A percentile compares a stretch with the other conserved stretches of the same genome.
Evolutionary conservation across 2,329 filamentous ascomycete species (phyloP).

Genomic region (Emergomyces africanus): DNA sequence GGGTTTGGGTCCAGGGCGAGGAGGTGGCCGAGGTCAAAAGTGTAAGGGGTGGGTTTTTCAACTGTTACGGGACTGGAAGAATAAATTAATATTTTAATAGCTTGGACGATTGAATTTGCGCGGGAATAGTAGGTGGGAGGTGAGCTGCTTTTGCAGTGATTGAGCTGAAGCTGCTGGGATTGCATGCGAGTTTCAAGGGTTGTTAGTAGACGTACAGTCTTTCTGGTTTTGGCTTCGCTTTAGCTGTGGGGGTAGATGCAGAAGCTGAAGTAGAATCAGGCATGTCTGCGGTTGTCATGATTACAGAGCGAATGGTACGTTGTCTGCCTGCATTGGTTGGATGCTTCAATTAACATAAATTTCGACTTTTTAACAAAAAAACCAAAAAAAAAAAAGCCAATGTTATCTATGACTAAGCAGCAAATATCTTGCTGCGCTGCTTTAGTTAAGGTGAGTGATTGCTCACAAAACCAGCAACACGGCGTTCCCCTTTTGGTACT

Average conservation of each 20-base stretch:
- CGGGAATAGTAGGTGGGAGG: not conserved
- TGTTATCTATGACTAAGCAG: not conserved
- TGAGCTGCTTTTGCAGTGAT: constrained; percentile 1
- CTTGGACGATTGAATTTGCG: not conserved
- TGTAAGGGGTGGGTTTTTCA: constrained; percentile 77
- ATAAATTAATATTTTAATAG: constrained; percentile 9
- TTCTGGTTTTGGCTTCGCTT: constrained; percentile 22
- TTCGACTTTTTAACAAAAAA: too few species aligned
- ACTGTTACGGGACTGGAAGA: constrained; percentile 45
- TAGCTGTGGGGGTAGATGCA: not conserved
- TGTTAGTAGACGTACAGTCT: constrained; percentile 24
- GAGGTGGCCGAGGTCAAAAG: constrained; percentile 81
- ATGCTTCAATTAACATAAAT: not conserved
- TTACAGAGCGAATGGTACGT: constrained; percentile 1
- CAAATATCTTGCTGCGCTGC: not conserved
- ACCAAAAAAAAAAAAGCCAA: not conserved
- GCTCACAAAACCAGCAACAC: not conserved
- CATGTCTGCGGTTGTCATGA: constrained; percentile 20
- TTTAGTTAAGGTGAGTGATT: not conserved
- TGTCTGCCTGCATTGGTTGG: not conserved
- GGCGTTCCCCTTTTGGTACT: not conserved
- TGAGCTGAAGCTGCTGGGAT: not conserved
- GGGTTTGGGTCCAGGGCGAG: constrained; percentile 82
- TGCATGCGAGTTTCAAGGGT: not conserved
- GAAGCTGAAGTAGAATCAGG: constrained; percentile 12